These are phyloP conservation scores for Saccharomycopsis amapae DNA, from an alignment of 805 yeast genomes.

Conservation along the genomic window DNA sequence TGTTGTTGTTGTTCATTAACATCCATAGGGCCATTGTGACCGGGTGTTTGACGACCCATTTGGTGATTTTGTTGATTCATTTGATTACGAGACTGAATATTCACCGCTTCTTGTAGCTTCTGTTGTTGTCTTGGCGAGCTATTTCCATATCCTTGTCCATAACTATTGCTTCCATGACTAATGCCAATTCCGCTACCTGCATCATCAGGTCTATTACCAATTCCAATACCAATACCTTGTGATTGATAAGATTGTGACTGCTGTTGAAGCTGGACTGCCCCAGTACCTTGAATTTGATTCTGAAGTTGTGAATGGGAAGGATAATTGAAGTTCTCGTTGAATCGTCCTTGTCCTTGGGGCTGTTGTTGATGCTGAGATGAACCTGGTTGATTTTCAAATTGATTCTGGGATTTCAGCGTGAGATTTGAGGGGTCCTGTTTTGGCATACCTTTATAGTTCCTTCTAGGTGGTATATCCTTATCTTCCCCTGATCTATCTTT, in stretches of 20 bases:
- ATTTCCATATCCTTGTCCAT: constrained; percentile 1
- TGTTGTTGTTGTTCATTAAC: not conserved
- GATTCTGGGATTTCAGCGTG: too few species aligned
- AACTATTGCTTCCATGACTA: constrained; percentile 8
- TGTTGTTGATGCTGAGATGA: constrained; percentile 1
- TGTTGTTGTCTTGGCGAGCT: too few species aligned
- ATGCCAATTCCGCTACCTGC: not conserved
- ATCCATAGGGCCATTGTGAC: not conserved
- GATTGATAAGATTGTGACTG: not conserved
- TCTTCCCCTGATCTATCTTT: not conserved
- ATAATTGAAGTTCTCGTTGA: not conserved
- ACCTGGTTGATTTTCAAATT: not conserved
- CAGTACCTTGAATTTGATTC: not conserved
- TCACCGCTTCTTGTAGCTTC: constrained; percentile 9
- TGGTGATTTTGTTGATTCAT: constrained; percentile 4
- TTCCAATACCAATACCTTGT: not conserved
- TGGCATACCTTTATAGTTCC: not conserved
- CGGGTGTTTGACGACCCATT: too few species aligned
- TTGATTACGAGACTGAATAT: constrained; percentile 7
- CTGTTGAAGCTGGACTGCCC: too few species aligned
- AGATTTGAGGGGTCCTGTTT: not conserved
- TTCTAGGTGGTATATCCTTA: constrained; percentile 4
- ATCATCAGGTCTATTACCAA: too few species aligned
- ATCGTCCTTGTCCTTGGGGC: too few species aligned
- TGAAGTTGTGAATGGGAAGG: not conserved